Percentiles rank a stretch among this genome's conserved stretches.
Conservation (phyloP, 495 filamentous ascomycete species). For the Aspergillus egyptiacus region DNA sequence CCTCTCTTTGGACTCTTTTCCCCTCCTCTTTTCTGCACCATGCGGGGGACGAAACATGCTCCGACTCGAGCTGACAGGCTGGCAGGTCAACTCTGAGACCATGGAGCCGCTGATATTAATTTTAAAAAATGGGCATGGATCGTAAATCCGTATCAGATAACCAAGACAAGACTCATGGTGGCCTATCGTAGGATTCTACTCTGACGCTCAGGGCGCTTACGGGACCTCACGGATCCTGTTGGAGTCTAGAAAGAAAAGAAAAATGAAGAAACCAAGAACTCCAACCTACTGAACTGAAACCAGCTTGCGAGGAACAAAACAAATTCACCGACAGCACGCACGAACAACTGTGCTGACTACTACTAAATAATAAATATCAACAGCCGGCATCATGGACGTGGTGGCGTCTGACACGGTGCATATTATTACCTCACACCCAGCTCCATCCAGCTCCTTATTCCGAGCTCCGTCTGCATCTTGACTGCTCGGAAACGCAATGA, state of each 20-base stretch:
- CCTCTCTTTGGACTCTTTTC: slow-evolving; percentile 9
- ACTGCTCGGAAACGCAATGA: not conserved
- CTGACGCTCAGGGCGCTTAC: slow-evolving; percentile 6
- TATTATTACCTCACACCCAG: not conserved
- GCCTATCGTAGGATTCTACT: not conserved
- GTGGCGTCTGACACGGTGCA: slow-evolving; percentile 1
- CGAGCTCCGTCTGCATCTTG: too few relatives aligned
- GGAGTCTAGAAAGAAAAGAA: not conserved
- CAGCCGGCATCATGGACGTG: not conserved
- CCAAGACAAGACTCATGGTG: too few relatives aligned
- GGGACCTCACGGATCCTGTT: not conserved
- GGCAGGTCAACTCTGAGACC: not conserved
- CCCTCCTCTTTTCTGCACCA: slow-evolving; percentile 5
- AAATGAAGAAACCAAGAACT: too few relatives aligned
- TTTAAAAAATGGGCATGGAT: not conserved
- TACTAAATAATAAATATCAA: too few relatives aligned
- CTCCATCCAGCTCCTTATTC: not conserved
- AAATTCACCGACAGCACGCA: slow-evolving; percentile 1
- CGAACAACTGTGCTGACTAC: slow-evolving; percentile 1
- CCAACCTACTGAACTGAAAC: too few relatives aligned
- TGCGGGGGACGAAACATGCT: slow-evolving; percentile 6
- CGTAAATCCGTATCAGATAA: not conserved
- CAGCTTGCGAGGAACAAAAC: not conserved
- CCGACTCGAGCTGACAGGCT: not conserved
- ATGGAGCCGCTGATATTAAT: slow-evolving; percentile 8